Evolutionary conservation across 2,329 filamentous ascomycete genomes (phyloP).

Genomic region (Aschersonia sp.): DNA sequence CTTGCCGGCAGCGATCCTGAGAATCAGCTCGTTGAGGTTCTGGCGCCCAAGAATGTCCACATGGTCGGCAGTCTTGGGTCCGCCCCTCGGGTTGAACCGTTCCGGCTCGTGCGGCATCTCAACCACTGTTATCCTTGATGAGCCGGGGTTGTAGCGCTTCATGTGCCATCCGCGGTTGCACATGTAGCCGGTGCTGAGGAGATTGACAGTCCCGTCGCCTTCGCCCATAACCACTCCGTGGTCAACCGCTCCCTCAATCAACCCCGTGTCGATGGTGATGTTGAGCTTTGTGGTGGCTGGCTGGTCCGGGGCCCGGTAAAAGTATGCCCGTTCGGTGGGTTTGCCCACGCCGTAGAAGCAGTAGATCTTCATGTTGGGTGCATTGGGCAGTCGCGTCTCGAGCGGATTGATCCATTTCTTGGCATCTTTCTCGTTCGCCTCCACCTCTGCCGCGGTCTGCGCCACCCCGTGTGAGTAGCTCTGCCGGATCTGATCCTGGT

Average conservation of each 20-base stretch:
- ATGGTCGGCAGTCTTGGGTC: slow-evolving; percentile 67
- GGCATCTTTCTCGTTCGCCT: slow-evolving; percentile 62
- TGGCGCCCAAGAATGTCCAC: slow-evolving; percentile 89
- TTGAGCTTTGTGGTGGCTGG: slow-evolving; percentile 54
- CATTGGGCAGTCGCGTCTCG: slow-evolving; percentile 72
- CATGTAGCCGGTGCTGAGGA: slow-evolving; percentile 93
- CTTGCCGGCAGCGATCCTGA: slow-evolving; percentile 72
- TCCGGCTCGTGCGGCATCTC: slow-evolving; percentile 98
- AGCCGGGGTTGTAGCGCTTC: slow-evolving; percentile 83
- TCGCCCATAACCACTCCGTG: slow-evolving; percentile 92
- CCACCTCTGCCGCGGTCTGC: slow-evolving; percentile 63
- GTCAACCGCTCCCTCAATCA: slow-evolving; percentile 50
- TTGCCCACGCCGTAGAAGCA: slow-evolving; percentile 97
- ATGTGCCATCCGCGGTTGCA: slow-evolving; percentile 90
- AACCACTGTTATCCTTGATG: slow-evolving; percentile 65
- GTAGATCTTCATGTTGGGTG: slow-evolving; percentile 84
- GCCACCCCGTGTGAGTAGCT: slow-evolving; percentile 87
- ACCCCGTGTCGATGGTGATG: slow-evolving; percentile 55
- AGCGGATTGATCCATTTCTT: slow-evolving; percentile 91
- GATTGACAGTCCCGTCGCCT: slow-evolving; percentile 86
- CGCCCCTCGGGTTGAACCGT: slow-evolving; percentile 68
- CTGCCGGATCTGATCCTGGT: slow-evolving; percentile 52
- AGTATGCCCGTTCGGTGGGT: slow-evolving; percentile 83
- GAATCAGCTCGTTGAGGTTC: slow-evolving; percentile 77
- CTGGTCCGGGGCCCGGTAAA: slow-evolving; percentile 58